Base-by-base conservation (phyloP, 805 yeast species). In the Saturnispora sekii region DNA sequence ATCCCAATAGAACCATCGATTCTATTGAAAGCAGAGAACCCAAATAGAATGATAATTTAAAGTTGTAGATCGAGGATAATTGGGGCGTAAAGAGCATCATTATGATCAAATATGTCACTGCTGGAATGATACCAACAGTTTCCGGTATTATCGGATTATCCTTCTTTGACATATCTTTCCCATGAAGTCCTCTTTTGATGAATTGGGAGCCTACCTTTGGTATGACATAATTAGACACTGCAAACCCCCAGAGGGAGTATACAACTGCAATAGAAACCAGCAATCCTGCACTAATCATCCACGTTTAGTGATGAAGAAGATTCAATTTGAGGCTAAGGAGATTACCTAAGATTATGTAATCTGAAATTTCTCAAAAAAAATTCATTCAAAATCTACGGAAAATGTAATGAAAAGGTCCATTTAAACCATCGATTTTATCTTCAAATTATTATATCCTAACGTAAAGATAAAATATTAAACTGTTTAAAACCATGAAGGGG, bases 41-140 rank as follows among this genome's bases (percentile, higher is more conserved):
- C 51, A 93, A 70, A 62, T 81, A 93, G 52, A 87, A 94, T 0
- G 95, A 81, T 43, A 93, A 69, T 61, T 82, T 84, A 50, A 76
- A 78, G 56, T 84, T 66, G 59, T 79, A 82, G 59, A 81, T 81
- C 68, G 78, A 80, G 59, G 90, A 90, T 59, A 88, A 66, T 58
- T 87, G 85, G 30, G 98, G 98, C 35, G 90, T 84, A 61, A 86
- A 81, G 51, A 83, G 72, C 55, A 87, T 75, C 85, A 93, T 81
- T 35, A 84, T 62, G 51, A 88, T 78, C 45, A 93, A 62, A 59
- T 89, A 88, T 0, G 88, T 79, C 4, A 84, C 70, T 0, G 96
- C 93, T 5, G 87, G 75, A 0, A 90, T 82, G 2, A 87, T 81
- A n/a, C 98, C 98, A 69, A 90, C 79, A 0, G 94, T 76, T 65